A percentile compares a stretch with the other conserved stretches of the same genome.
phyloP scores from a whole-genome alignment of 805 yeast genomes.

The Novakomyces olei region DNA sequence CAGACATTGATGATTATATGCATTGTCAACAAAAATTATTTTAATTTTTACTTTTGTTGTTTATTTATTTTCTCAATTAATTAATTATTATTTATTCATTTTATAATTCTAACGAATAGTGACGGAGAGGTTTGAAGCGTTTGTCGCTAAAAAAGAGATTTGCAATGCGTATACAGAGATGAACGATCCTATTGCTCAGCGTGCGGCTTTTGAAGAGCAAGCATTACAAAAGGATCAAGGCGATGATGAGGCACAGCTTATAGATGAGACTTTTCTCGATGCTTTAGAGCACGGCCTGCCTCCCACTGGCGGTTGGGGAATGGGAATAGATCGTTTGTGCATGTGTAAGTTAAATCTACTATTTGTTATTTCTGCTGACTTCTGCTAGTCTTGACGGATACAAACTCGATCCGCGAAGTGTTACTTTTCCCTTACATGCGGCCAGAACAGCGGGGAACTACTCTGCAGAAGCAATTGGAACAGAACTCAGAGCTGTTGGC shows the following conservation, averaged over 20 bases:
- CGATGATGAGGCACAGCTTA: conserved; percentile 94
- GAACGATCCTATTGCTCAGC: conserved; percentile 97
- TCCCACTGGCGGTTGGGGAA: conserved; percentile 99
- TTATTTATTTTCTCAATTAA: too few relatives aligned
- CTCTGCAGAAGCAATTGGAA: conserved; percentile 4
- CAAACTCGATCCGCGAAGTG: conserved; percentile 93
- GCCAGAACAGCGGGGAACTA: conserved; percentile 63
- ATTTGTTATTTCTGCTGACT: too few relatives aligned
- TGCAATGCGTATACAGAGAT: conserved; percentile 96
- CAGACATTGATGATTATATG: too few relatives aligned
- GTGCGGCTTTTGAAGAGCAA: conserved; percentile 94
- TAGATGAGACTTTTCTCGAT: conserved; percentile 91
- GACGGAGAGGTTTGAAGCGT: conserved; percentile 95
- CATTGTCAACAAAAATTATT: too few relatives aligned
- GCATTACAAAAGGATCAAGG: conserved; percentile 97
- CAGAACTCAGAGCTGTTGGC: background rate
- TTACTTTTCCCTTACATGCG: conserved; percentile 95
- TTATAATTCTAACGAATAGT: too few relatives aligned
- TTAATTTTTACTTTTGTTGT: too few relatives aligned
- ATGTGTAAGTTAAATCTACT: too few relatives aligned
- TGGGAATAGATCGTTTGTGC: conserved; percentile 94
- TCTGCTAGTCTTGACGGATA: conserved; percentile 86
- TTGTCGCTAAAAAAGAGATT: conserved; percentile 95
- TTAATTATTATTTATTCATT: too few relatives aligned
- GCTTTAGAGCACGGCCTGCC: conserved; percentile 97